Percentiles rank a stretch among this genome's conserved stretches.
Conservation (phyloP, 139 green algal species). For the Chlamydomonas sphaeroides region DNA sequence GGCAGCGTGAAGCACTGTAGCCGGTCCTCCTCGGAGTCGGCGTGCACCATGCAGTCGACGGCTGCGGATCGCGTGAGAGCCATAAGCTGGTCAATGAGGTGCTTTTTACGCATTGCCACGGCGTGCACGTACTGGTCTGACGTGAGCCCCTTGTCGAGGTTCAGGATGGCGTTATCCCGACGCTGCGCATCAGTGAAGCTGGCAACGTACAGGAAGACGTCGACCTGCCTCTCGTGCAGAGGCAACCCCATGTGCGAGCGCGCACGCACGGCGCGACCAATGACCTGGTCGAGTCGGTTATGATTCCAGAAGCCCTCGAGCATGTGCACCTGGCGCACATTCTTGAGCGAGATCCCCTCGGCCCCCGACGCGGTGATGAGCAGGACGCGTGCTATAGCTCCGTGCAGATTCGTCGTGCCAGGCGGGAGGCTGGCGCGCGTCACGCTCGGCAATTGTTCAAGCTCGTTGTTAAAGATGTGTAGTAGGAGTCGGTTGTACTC, state of each 20-base stretch:
- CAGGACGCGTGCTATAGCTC: not conserved
- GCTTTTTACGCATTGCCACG: no score
- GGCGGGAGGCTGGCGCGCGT: not conserved
- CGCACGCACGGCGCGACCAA: conserved; percentile 17
- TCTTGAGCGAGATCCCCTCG: conserved; percentile 22
- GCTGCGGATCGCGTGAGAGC: no score
- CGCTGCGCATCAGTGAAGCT: not conserved
- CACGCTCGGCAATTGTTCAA: not conserved
- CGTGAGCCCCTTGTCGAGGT: not conserved
- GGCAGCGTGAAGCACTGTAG: no score
- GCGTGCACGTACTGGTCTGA: no score
- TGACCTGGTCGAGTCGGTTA: conserved; percentile 32
- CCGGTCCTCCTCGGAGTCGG: no score
- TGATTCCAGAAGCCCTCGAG: conserved; percentile 38
- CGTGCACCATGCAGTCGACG: no score
- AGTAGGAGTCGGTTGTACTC: no score
- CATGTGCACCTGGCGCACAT: conserved; percentile 44
- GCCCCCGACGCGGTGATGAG: conserved; percentile 19
- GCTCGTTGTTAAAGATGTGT: conserved; percentile 8
- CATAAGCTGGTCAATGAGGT: no score
- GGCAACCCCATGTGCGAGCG: conserved; percentile 2
- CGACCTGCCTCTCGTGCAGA: not conserved
- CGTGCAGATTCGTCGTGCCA: conserved; percentile 5
- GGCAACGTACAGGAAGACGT: not conserved
- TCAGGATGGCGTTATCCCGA: not conserved